phyloP scores from a whole-genome alignment of 2,329 filamentous ascomycete genomes.

The Uncinocarpus reesii region DNA sequence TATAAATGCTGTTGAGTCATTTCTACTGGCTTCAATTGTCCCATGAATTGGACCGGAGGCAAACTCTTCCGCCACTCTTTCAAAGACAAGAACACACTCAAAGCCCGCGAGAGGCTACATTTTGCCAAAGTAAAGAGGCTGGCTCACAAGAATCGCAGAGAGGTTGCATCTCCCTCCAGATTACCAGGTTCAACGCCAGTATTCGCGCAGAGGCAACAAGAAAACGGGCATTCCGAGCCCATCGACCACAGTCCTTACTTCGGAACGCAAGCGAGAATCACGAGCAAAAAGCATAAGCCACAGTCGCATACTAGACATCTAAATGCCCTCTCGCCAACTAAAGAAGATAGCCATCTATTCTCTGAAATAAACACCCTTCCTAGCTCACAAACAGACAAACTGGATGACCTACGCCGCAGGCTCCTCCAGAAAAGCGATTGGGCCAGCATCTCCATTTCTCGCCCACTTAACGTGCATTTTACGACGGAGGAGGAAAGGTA shows the following conservation, averaged over 20 bases:
- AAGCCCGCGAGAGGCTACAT: constrained; percentile 26
- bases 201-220: too few relatives aligned
- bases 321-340: neutral
- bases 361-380: neutral
- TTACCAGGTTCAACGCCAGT: neutral
- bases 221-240: too few relatives aligned
- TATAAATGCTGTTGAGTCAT: too few relatives aligned
- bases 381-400: neutral
- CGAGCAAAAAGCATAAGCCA: neutral
- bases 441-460: constrained; percentile 28
- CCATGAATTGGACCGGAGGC: constrained; percentile 41
- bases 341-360: too few relatives aligned
- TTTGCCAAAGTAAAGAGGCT: constrained; percentile 25
- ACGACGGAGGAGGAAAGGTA: constrained; percentile 6
- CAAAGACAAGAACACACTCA: constrained; percentile 21
- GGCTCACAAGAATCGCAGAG: neutral
- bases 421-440: constrained; percentile 31
- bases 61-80: constrained; percentile 33
- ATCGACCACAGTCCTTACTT: neutral
- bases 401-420: constrained; percentile 26
- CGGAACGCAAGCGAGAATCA: neutral
- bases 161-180: neutral
- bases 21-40: too few relatives aligned
- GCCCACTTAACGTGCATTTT: constrained; percentile 27
- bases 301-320: neutral